Conservation (phyloP, 257 asterid species). For the Perilla frutescens region DNA sequence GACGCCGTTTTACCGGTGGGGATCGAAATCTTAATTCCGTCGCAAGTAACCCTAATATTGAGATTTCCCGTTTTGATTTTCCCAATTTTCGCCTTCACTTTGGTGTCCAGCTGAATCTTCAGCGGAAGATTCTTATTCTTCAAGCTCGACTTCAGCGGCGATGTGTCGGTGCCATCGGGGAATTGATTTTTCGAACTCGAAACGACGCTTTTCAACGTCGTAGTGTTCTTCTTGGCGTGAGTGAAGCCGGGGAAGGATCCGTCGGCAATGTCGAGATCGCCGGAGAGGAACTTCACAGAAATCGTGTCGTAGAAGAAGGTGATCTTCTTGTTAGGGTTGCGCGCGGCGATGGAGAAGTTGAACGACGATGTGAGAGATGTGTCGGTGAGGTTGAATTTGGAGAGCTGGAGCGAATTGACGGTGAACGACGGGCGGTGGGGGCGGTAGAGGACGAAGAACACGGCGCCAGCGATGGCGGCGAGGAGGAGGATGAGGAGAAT, state of each 20-base stretch:
- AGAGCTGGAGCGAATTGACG: slow-evolving; percentile 64
- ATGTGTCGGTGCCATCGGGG: slow-evolving; percentile 51
- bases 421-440: slow-evolving; percentile 88
- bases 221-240: slow-evolving; percentile 62
- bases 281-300: slow-evolving; percentile 52
- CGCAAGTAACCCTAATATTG: slow-evolving; percentile 66
- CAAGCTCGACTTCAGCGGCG: slow-evolving; percentile 58
- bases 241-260: slow-evolving; percentile 68
- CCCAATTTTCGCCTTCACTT: slow-evolving; percentile 69
- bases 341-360: slow-evolving; percentile 74
- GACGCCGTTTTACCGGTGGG: slow-evolving; percentile 66
- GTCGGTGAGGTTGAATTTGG: slow-evolving; percentile 83
- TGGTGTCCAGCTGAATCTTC: slow-evolving; percentile 68
- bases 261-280: slow-evolving; percentile 55
- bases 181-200: slow-evolving; percentile 44
- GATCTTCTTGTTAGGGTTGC: slow-evolving; percentile 74
- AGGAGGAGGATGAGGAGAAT: slow-evolving; percentile 54
- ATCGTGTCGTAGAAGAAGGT: slow-evolving; percentile 63
- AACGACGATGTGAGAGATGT: slow-evolving; percentile 55
- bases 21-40: slow-evolving; percentile 53
- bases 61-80: slow-evolving; percentile 64
- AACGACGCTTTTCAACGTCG: slow-evolving; percentile 51
- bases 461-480: slow-evolving; percentile 70
- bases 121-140: slow-evolving; percentile 62
- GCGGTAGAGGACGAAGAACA: slow-evolving; percentile 72